phyloP scores from a whole-genome alignment of 805 yeast genomes.

The Zygoascus biomembranicola region DNA sequence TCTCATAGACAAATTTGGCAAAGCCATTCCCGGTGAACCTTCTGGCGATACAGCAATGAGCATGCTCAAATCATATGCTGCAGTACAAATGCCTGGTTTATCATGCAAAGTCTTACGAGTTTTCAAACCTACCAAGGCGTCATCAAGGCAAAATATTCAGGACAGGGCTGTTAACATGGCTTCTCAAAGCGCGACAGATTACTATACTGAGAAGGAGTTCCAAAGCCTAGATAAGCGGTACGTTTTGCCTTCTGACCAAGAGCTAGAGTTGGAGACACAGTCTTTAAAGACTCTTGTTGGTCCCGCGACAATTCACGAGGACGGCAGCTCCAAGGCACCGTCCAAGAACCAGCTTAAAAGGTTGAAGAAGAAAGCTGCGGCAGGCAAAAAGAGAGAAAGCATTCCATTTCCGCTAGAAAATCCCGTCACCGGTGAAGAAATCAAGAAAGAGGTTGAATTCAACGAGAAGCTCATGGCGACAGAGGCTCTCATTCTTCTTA shows the following conservation, averaged over 20 bases:
- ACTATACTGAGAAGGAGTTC: background rate
- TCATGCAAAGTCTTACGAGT: slow-evolving; percentile 27
- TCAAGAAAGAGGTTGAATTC: slow-evolving; percentile 25
- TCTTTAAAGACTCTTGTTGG: background rate
- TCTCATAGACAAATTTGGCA: slow-evolving; percentile 26
- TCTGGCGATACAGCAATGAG: slow-evolving; percentile 28
- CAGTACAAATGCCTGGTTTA: slow-evolving; percentile 22
- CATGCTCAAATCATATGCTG: slow-evolving; percentile 25
- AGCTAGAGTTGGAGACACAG: slow-evolving; percentile 2
- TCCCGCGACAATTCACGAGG: background rate
- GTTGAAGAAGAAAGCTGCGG: slow-evolving; percentile 21
- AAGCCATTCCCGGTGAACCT: slow-evolving; percentile 25
- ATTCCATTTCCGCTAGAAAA: slow-evolving; percentile 12
- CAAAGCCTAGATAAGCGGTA: slow-evolving; percentile 22
- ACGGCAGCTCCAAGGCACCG: slow-evolving; percentile 4
- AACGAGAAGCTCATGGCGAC: slow-evolving; percentile 31
- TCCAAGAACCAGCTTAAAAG: slow-evolving; percentile 27
- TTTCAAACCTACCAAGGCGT: slow-evolving; percentile 16
- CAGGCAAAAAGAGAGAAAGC: slow-evolving; percentile 12
- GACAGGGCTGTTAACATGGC: background rate
- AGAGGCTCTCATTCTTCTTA: slow-evolving; percentile 35
- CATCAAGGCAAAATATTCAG: background rate
- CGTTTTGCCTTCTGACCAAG: slow-evolving; percentile 14
- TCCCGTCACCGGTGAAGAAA: slow-evolving; percentile 20
- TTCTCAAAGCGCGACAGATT: slow-evolving; percentile 5